Evolutionary conservation across 805 yeast species (phyloP), one percentile per base, ranked within the genome.

Genomic region (Lipomyces kockii): DNA sequence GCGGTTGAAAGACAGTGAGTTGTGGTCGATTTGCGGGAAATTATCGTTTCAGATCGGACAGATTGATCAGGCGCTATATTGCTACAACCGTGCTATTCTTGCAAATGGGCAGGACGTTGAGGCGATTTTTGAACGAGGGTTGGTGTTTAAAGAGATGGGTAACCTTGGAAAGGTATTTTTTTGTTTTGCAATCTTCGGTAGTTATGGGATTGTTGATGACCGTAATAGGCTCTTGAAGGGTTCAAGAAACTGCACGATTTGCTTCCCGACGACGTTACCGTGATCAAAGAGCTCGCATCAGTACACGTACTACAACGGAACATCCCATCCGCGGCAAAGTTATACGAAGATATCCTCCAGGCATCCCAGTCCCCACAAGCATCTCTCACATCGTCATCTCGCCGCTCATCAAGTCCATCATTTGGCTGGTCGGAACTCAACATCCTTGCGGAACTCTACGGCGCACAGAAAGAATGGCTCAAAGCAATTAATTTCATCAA

Each of bases 361-460:
- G 57, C 58, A 39, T 46, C 69, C 49, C 67, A 37, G 51, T 20
- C 67, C 56, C 65, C 73, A 29, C 54, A 52, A 53, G 46, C 58
- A 57, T 43, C 60, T 52, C 49, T 39, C n/a, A 43, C 32, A 29
- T 14, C 55, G 35, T 64, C 66, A 60, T 77, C 83, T 80, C 80
- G 85, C 97, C 90, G 76, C 96, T 97, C 0, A 87, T 91, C 76
- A 22, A 78, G 76, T 11, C 78, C 75, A 3, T 78, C 65, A 27
- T 95, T 94, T 76, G 92, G 87, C 60, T 95, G 97, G 97, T 89
- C 97, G 0, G 93, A 91, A 67, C 81, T 94, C 59, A 94, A 95
- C 74, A 91, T 92, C 67, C 80, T 94, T 55, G 84, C 90, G 8
- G 98, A 95, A 74, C 80, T 94, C 51, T 89, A 90, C 73, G 83